These are phyloP conservation scores for Coemansia sp. DNA, from an alignment of 192 early-diverging fungal genomes.

Conservation along the genomic window DNA sequence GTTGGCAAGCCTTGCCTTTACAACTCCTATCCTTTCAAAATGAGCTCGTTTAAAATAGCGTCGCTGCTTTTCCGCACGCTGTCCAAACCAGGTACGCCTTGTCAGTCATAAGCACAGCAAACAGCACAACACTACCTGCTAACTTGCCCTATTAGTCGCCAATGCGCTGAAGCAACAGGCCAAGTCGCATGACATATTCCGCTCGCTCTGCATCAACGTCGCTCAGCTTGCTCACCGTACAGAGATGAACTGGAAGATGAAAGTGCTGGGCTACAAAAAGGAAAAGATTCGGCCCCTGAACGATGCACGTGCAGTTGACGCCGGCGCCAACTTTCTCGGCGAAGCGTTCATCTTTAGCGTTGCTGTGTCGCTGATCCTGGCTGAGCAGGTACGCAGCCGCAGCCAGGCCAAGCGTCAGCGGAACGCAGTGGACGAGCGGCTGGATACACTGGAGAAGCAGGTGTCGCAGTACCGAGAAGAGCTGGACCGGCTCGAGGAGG, in stretches of 20 bases:
- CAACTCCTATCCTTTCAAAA: background rate
- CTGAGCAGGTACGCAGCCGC: slow-evolving; percentile 67
- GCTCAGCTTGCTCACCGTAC: slow-evolving; percentile 75
- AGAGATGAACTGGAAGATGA: slow-evolving; percentile 85
- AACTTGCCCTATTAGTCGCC: slow-evolving; percentile 38
- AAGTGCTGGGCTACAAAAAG: slow-evolving; percentile 71
- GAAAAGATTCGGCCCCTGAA: slow-evolving; percentile 77
- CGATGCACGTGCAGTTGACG: slow-evolving; percentile 76
- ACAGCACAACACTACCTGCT: background rate
- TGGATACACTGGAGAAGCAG: slow-evolving; percentile 58
- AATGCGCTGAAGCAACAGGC: slow-evolving; percentile 56
- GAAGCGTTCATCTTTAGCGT: slow-evolving; percentile 77
- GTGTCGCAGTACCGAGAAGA: slow-evolving; percentile 43
- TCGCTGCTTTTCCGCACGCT: slow-evolving; percentile 64
- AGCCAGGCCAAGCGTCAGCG: slow-evolving; percentile 35
- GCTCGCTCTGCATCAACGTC: slow-evolving; percentile 69
- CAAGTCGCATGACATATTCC: slow-evolving; percentile 62
- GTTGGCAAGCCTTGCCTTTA: background rate
- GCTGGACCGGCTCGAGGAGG: slow-evolving; percentile 31
- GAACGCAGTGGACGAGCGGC: slow-evolving; percentile 46
- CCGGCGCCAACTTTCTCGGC: slow-evolving; percentile 77
- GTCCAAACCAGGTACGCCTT: slow-evolving; percentile 63
- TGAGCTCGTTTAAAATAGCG: slow-evolving; percentile 68
- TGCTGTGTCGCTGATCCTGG: slow-evolving; percentile 68
- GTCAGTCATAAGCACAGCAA: background rate